These are phyloP conservation scores for Phaseolus coccineus DNA, from an alignment of 331 rosid genomes.

Conservation along the genomic window DNA sequence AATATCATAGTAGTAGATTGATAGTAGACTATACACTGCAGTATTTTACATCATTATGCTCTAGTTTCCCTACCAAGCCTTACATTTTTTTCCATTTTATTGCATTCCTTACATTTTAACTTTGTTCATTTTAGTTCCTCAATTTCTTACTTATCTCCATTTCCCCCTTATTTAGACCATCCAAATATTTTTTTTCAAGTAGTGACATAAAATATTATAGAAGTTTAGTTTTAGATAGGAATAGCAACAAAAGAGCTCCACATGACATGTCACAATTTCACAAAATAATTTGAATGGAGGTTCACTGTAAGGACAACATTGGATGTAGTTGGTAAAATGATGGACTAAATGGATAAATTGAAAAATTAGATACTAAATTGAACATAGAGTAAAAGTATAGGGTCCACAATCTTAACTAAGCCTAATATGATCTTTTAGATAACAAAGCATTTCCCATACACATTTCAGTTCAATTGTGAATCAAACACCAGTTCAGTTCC, in stretches of 20 bases:
- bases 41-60: background rate
- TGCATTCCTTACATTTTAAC: background rate
- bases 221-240: background rate
- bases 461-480: conserved; percentile 8
- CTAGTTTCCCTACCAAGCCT: background rate
- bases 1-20: background rate
- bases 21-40: background rate
- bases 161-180: background rate
- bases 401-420: background rate
- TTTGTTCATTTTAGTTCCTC: background rate
- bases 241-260: background rate
- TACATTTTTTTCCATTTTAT: background rate
- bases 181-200: background rate
- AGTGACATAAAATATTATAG: background rate
- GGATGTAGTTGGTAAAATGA: background rate
- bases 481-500: background rate
- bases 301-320: background rate
- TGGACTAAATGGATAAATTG: too few species aligned
- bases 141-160: background rate
- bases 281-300: background rate
- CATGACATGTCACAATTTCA: background rate
- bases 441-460: background rate
- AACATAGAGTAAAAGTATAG: background rate
- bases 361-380: background rate
- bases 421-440: background rate